A percentile compares a stretch with the other conserved stretches of the same genome.
Conservation (phyloP, 257 asterid species). For the Ocimum tenuiflorum region DNA sequence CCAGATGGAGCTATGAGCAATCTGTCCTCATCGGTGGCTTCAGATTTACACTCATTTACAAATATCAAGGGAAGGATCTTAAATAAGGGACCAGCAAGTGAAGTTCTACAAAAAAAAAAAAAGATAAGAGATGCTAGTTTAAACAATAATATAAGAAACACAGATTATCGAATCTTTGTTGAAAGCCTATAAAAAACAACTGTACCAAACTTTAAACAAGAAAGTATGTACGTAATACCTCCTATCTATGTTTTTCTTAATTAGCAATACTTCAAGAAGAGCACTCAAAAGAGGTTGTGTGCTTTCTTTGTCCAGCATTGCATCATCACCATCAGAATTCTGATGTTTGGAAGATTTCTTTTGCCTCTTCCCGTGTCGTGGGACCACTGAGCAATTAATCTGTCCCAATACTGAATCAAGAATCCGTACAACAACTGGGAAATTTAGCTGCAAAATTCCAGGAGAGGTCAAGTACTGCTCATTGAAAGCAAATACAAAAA, state of each 20-base stretch:
- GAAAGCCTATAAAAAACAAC: slow-evolving; percentile 6
- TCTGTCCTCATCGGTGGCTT: slow-evolving; percentile 32
- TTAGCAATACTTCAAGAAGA: slow-evolving; percentile 68
- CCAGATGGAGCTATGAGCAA: slow-evolving; percentile 28
- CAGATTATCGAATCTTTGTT: neutral
- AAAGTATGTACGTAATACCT: slow-evolving; percentile 40
- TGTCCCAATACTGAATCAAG: slow-evolving; percentile 46
- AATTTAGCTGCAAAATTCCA: slow-evolving; percentile 51
- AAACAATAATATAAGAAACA: neutral
- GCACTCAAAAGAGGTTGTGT: slow-evolving; percentile 41
- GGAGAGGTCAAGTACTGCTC: slow-evolving; percentile 14
- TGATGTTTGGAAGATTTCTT: slow-evolving; percentile 33
- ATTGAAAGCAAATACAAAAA: neutral
- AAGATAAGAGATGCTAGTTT: slow-evolving; percentile 18
- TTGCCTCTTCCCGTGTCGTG: slow-evolving; percentile 52
- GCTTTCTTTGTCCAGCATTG: slow-evolving; percentile 35
- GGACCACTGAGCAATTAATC: slow-evolving; percentile 26
- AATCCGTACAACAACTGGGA: slow-evolving; percentile 39
- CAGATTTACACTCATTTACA: slow-evolving; percentile 33
- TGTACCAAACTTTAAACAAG: neutral
- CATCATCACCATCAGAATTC: slow-evolving; percentile 21
- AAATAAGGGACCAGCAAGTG: slow-evolving; percentile 65
- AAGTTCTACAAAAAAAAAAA: slow-evolving; percentile 43
- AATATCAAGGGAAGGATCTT: slow-evolving; percentile 53
- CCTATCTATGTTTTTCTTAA: slow-evolving; percentile 62